A percentile compares a stretch with the other conserved stretches of the same genome.
Evolutionary conservation across 2,329 filamentous ascomycete genomes (phyloP).

Genomic region (Colletotrichum eleusines): DNA sequence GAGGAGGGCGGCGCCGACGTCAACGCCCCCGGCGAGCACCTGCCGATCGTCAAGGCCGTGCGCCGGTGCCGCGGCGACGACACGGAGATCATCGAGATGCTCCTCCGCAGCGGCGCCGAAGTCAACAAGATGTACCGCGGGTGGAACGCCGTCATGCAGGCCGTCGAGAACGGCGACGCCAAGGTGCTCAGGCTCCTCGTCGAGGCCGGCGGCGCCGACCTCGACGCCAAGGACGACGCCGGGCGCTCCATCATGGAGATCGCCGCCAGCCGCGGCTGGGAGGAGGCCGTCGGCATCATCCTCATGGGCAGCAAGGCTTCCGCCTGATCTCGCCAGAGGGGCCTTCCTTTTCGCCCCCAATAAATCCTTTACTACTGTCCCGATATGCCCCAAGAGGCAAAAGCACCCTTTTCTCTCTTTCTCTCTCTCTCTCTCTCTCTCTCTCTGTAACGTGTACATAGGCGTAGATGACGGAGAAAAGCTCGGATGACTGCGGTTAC

Average conservation of each 20-base stretch:
- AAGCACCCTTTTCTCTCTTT: background rate
- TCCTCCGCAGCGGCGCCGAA: constrained; percentile 73
- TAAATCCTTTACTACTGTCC: background rate
- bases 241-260: constrained; percentile 68
- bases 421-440: constrained; percentile 13
- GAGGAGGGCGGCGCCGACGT: constrained; percentile 72
- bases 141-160: constrained; percentile 75
- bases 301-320: constrained; percentile 37
- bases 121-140: constrained; percentile 76
- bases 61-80: constrained; percentile 68
- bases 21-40: constrained; percentile 76
- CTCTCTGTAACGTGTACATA: constrained; percentile 4
- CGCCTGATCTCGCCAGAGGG: background rate
- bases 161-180: constrained; percentile 72
- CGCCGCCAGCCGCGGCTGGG: constrained; percentile 68
- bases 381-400: background rate
- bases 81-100: constrained; percentile 70
- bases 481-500: constrained; percentile 12
- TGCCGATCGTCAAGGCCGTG: constrained; percentile 78
- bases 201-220: constrained; percentile 62
- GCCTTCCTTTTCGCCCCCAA: too few species aligned
- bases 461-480: constrained; percentile 22
- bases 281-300: constrained; percentile 66
- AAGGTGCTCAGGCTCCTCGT: constrained; percentile 65
- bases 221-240: constrained; percentile 65